phyloP scores from a whole-genome alignment of 768 basidiomycete species.

The Pleurotus platypus region DNA sequence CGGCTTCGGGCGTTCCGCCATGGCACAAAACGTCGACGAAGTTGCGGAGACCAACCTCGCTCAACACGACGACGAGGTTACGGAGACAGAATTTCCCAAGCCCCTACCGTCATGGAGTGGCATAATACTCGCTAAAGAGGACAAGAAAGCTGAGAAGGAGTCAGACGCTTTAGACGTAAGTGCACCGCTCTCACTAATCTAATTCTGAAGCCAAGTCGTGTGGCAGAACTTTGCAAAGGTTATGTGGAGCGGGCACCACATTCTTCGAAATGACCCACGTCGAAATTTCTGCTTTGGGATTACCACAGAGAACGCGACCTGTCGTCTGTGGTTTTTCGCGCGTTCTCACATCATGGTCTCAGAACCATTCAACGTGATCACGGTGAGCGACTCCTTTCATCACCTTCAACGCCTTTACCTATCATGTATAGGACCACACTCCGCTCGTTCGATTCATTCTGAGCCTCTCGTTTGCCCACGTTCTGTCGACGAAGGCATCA shows the following conservation, averaged over 20 bases:
- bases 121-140: neutral
- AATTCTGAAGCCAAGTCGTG: neutral
- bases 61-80: neutral
- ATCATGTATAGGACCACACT: neutral
- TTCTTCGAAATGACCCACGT: constrained; percentile 23
- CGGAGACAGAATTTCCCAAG: neutral
- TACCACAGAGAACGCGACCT: constrained; percentile 19
- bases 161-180: neutral
- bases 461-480: constrained; percentile 9
- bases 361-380: too few species aligned
- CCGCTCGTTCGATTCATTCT: constrained; percentile 1
- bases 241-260: constrained; percentile 21
- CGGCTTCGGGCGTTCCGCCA: neutral
- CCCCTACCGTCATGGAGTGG: neutral
- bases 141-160: neutral
- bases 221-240: constrained; percentile 14
- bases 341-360: too few species aligned
- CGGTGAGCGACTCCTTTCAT: too few species aligned
- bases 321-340: constrained; percentile 24
- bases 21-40: neutral
- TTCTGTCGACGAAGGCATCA: neutral
- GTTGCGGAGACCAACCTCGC: too few species aligned
- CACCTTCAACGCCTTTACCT: too few species aligned
- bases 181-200: neutral
- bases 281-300: constrained; percentile 22